Evolutionary conservation across 176 grass and related monocot genomes (phyloP).

Genomic region (Urochloa ruziziensis): DNA sequence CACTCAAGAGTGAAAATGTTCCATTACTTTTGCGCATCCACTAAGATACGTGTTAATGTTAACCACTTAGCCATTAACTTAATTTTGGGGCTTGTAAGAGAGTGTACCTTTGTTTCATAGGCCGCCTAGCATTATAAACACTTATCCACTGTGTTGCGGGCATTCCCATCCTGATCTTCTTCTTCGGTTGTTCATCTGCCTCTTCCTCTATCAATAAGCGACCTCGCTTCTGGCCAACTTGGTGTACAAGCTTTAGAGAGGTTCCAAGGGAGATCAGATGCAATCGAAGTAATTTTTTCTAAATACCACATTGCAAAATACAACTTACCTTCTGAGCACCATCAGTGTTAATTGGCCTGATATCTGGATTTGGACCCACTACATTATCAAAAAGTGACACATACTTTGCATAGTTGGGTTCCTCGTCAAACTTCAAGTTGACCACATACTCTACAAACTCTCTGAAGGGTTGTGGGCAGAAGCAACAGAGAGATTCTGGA

Average conservation of each 20-base stretch:
- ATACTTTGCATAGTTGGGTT: slow-evolving; percentile 96
- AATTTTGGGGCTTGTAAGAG: background rate
- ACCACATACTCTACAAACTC: slow-evolving; percentile 97
- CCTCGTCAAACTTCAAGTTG: slow-evolving; percentile 99
- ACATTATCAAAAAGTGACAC: slow-evolving; percentile 90
- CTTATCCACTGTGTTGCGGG: slow-evolving; percentile 98
- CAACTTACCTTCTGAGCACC: slow-evolving; percentile 93
- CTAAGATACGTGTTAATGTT: background rate
- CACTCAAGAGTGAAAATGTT: slow-evolving; percentile 3
- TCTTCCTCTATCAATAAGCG: slow-evolving; percentile 86
- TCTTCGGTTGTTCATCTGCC: slow-evolving; percentile 90
- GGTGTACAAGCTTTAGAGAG: slow-evolving; percentile 77
- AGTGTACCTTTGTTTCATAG: slow-evolving; percentile 96
- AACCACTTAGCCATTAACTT: background rate
- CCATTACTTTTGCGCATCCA: slow-evolving; percentile 6
- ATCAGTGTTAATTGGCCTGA: slow-evolving; percentile 97
- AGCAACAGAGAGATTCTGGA: slow-evolving; percentile 81
- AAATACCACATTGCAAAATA: slow-evolving; percentile 8
- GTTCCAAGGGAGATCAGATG: slow-evolving; percentile 63
- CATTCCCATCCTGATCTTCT: slow-evolving; percentile 94
- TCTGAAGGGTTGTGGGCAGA: slow-evolving; percentile 81
- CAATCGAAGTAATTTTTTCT: slow-evolving; percentile 25
- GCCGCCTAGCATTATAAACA: slow-evolving; percentile 86
- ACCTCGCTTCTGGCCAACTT: slow-evolving; percentile 98
- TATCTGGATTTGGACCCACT: slow-evolving; percentile 91